Percentiles rank a stretch among this genome's conserved stretches.
Evolutionary conservation across 768 basidiomycete species (phyloP).

Genomic region (Auriscalpium microsporum): DNA sequence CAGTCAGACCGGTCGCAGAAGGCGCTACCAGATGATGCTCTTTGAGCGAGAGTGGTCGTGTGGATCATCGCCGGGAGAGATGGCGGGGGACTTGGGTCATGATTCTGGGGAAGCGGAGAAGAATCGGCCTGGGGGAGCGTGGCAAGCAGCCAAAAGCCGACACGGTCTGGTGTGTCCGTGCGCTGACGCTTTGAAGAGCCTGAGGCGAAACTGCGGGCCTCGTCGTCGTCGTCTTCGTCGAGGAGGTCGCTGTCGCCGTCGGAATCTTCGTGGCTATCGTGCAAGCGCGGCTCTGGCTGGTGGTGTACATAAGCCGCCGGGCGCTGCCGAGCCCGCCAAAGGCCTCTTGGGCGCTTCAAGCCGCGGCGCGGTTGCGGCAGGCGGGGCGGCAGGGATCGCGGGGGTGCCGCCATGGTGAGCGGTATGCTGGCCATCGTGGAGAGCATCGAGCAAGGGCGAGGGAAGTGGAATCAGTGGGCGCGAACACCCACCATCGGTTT

Average conservation of each 20-base stretch:
- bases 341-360: neutral
- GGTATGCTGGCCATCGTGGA: neutral
- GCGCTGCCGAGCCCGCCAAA: neutral
- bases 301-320: neutral
- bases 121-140: conserved; percentile 1
- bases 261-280: neutral
- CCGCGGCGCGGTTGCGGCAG: neutral
- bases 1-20: conserved; percentile 41
- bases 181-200: conserved; percentile 19
- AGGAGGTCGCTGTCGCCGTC: neutral
- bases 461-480: neutral
- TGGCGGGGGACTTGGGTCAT: neutral
- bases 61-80: neutral
- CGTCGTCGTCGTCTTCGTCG: conserved; percentile 9
- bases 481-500: neutral
- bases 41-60: conserved; percentile 12
- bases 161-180: conserved; percentile 16
- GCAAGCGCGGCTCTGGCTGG: neutral
- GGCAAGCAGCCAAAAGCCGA: conserved; percentile 5
- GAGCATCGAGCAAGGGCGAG: neutral
- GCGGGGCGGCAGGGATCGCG: neutral
- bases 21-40: neutral
- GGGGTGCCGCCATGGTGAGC: neutral
- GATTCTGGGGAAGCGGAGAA: neutral
- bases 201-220: conserved; percentile 14